These are phyloP conservation scores for Immersiella caudata DNA, from an alignment of 495 filamentous ascomycete species.

Conservation along the genomic window DNA sequence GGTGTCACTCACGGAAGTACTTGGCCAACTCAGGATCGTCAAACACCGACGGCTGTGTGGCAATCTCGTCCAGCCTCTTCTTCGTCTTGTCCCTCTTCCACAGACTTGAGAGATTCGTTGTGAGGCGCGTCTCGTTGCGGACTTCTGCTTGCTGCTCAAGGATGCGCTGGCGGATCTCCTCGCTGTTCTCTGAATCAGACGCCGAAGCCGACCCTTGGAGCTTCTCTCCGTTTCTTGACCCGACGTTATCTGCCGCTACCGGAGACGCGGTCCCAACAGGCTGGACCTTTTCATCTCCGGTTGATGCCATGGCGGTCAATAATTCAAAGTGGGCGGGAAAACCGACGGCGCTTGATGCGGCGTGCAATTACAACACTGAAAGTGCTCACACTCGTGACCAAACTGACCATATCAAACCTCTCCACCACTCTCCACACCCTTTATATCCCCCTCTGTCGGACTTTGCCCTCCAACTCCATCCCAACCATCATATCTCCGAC, in stretches of 20 bases:
- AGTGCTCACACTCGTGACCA: too few species aligned
- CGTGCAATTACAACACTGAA: too few species aligned
- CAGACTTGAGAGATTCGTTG: not conserved
- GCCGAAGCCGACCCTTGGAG: not conserved
- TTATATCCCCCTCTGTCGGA: not conserved
- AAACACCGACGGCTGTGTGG: not conserved
- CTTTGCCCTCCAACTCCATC: not conserved
- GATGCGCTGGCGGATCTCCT: not conserved
- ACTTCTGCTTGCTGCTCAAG: not conserved
- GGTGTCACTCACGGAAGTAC: constrained; percentile 6
- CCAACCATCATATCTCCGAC: not conserved
- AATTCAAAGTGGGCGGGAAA: too few species aligned
- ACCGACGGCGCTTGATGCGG: too few species aligned
- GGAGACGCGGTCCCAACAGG: too few species aligned
- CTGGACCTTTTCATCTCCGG: too few species aligned
- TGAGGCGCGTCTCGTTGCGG: not conserved
- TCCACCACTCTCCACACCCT: not conserved
- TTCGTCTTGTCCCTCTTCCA: not conserved
- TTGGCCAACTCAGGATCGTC: constrained; percentile 3
- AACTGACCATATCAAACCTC: too few species aligned
- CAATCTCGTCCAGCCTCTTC: not conserved
- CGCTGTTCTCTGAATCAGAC: not conserved
- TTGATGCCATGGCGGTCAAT: too few species aligned
- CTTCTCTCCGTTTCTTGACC: not conserved
- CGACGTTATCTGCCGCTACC: too few species aligned